Percentiles rank a stretch among this genome's conserved stretches.
Evolutionary conservation across 2,329 filamentous ascomycete species (phyloP).

Genomic region (Aspergillus chevalieri): DNA sequence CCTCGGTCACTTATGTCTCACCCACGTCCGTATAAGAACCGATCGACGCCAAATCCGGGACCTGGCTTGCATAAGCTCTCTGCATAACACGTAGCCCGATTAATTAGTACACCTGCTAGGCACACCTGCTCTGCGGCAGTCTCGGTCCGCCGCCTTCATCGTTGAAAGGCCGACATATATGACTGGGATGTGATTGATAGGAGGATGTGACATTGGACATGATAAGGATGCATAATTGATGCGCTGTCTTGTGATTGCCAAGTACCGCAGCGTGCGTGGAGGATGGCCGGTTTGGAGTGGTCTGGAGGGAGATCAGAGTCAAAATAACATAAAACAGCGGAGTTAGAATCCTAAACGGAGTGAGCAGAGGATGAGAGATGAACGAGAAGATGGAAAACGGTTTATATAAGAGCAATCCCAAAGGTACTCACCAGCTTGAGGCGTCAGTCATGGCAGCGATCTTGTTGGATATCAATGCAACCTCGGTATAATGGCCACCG

Average conservation of each 20-base stretch:
- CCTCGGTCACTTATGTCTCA: not conserved
- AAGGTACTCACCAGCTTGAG: slow-evolving; percentile 1
- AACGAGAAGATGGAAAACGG: not conserved
- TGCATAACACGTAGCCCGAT: not conserved
- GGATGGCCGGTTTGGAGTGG: no score
- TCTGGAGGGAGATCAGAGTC: not conserved
- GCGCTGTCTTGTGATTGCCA: no score
- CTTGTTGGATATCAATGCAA: not conserved
- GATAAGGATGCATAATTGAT: no score
- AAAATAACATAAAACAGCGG: not conserved
- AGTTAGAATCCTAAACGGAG: no score
- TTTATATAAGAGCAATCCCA: not conserved
- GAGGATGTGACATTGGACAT: no score
- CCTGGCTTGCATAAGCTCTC: not conserved
- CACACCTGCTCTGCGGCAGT: no score
- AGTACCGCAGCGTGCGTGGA: no score
- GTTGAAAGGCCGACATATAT: no score
- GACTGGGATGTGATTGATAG: no score
- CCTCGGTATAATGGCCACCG: not conserved
- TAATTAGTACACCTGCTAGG: not conserved
- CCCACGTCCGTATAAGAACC: not conserved
- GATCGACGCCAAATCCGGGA: not conserved
- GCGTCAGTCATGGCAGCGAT: not conserved
- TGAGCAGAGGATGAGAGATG: not conserved
- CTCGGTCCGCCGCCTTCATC: no score